phyloP scores from a whole-genome alignment of 306 rosid genomes.

The Begonia loranthoides region DNA sequence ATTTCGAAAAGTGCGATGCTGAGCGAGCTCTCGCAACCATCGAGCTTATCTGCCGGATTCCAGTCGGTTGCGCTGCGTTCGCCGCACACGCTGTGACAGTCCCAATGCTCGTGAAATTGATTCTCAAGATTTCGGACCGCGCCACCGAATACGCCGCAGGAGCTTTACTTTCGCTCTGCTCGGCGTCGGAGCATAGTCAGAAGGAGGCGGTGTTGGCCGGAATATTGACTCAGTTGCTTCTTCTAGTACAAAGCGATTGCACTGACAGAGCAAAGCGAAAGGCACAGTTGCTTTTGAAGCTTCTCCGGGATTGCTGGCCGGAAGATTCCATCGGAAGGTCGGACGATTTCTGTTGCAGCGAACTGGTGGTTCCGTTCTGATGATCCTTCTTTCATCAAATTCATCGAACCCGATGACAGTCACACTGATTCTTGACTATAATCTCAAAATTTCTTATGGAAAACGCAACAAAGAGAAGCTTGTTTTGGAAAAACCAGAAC shows the following conservation, averaged over 20 bases:
- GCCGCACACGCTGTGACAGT: conserved; percentile 64
- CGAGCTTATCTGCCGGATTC: conserved; percentile 60
- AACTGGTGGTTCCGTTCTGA: conserved; percentile 44
- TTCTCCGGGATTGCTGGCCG: conserved; percentile 98
- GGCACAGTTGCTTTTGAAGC: conserved; percentile 82
- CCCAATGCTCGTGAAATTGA: conserved; percentile 71
- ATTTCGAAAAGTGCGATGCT: conserved; percentile 72
- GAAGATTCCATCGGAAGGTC: conserved; percentile 64
- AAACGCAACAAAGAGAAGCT: background rate
- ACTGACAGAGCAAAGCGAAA: conserved; percentile 86
- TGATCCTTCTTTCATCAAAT: background rate
- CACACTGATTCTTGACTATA: background rate
- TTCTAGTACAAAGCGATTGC: conserved; percentile 86
- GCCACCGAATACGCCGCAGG: conserved; percentile 94
- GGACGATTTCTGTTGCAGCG: conserved; percentile 70
- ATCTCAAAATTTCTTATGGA: background rate
- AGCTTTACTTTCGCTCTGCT: conserved; percentile 69
- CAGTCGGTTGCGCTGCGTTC: conserved; percentile 44
- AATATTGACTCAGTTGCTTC: conserved; percentile 58
- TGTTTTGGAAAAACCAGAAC: background rate
- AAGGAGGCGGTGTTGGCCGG: conserved; percentile 78
- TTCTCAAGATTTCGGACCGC: conserved; percentile 63
- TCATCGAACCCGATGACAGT: background rate
- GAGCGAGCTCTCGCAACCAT: conserved; percentile 78
- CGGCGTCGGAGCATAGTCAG: conserved; percentile 45